Conservation (phyloP, 2,329 filamentous ascomycete species). For the Akanthomyces muscarius region DNA sequence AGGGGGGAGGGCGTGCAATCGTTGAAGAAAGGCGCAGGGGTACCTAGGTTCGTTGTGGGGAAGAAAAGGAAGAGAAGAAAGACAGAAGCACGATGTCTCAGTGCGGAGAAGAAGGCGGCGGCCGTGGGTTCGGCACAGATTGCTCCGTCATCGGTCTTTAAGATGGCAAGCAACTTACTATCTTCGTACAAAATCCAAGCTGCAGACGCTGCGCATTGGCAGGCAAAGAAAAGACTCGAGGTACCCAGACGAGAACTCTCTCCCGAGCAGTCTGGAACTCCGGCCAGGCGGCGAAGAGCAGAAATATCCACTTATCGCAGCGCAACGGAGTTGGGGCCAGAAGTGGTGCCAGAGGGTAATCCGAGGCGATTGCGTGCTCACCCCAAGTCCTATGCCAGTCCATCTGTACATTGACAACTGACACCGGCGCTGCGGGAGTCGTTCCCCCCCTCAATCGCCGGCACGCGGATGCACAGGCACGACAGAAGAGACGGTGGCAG, state of each 20-base stretch:
- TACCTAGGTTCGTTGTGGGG: background rate
- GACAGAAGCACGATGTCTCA: background rate
- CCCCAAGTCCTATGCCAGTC: no score
- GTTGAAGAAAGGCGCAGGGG: background rate
- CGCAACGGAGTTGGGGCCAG: background rate
- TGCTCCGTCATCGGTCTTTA: background rate
- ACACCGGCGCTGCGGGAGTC: no score
- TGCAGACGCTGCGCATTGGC: background rate
- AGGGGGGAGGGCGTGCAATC: background rate
- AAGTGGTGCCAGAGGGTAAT: background rate
- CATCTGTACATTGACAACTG: no score
- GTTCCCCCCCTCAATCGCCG: no score
- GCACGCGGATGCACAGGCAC: no score
- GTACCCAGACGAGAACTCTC: no score
- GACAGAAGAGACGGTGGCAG: no score
- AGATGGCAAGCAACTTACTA: no score
- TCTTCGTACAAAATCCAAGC: no score
- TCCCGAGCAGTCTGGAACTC: no score
- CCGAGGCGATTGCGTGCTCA: constrained; percentile 7
- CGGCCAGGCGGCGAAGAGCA: no score
- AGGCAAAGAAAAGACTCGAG: background rate
- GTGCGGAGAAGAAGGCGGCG: background rate
- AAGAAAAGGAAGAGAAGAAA: background rate
- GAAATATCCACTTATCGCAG: background rate
- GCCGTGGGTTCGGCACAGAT: background rate